Evolutionary conservation across 441 rosid species (phyloP).

Genomic region (Populus hybrid): DNA sequence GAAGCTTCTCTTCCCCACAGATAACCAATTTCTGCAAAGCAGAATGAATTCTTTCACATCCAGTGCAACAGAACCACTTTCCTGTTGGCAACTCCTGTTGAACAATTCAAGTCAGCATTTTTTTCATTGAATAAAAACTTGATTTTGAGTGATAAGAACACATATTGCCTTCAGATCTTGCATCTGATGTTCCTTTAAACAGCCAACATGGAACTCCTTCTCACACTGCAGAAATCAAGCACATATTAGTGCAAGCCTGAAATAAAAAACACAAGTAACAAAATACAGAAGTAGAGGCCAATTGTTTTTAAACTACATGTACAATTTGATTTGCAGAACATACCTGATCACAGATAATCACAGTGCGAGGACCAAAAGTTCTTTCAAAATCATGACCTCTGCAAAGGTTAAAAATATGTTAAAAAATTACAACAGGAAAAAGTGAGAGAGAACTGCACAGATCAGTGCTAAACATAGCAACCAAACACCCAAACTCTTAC

Average conservation of each 20-base stretch:
- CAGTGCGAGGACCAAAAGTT: slow-evolving; percentile 74
- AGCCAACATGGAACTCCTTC: slow-evolving; percentile 93
- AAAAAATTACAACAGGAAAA: neutral
- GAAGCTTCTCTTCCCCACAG: slow-evolving; percentile 75
- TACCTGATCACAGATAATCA: slow-evolving; percentile 93
- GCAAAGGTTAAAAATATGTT: slow-evolving; percentile 29
- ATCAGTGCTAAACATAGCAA: neutral
- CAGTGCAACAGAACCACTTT: slow-evolving; percentile 79
- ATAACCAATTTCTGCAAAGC: slow-evolving; percentile 53
- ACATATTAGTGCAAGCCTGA: slow-evolving; percentile 4
- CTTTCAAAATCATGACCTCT: slow-evolving; percentile 69
- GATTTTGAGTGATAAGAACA: slow-evolving; percentile 5
- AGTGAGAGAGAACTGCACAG: neutral
- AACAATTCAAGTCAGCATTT: slow-evolving; percentile 17
- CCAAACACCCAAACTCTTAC: neutral
- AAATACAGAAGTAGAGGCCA: slow-evolving; percentile 6
- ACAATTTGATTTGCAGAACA: slow-evolving; percentile 8
- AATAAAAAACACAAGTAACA: slow-evolving; percentile 14
- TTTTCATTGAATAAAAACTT: slow-evolving; percentile 5
- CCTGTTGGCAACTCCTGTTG: slow-evolving; percentile 86
- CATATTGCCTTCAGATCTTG: slow-evolving; percentile 70
- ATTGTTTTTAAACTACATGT: slow-evolving; percentile 11
- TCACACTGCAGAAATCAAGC: slow-evolving; percentile 62
- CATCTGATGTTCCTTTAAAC: slow-evolving; percentile 76
- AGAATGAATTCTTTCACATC: slow-evolving; percentile 52